Evolutionary conservation across 345 rosid genomes (phyloP).

Genomic region (Populus nigra): DNA sequence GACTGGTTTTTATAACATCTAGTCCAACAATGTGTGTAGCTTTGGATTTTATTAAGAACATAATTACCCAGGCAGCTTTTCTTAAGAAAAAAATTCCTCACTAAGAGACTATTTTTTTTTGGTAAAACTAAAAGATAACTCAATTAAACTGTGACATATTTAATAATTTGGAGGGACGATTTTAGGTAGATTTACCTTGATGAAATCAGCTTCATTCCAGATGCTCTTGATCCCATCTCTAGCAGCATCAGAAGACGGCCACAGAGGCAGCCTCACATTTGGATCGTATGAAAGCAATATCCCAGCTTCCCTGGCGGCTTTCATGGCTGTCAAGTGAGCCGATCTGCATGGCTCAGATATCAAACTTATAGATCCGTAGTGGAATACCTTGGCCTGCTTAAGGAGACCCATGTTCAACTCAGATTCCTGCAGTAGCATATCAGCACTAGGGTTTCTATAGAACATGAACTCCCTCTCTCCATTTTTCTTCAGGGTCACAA

Average conservation of each 20-base stretch:
- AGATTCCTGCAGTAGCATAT: conserved; percentile 63
- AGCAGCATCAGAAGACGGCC: conserved; percentile 62
- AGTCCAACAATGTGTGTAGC: too few relatives aligned
- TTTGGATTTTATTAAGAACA: too few relatives aligned
- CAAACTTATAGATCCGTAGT: conserved; percentile 70
- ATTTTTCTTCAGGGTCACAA: conserved; percentile 53
- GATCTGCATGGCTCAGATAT: conserved; percentile 67
- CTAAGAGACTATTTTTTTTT: too few relatives aligned
- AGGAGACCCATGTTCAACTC: conserved; percentile 53
- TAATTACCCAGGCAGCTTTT: too few relatives aligned
- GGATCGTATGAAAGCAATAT: conserved; percentile 64
- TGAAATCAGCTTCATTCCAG: conserved; percentile 58
- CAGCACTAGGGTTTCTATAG: conserved; percentile 74
- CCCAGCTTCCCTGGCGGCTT: conserved; percentile 59
- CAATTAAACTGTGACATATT: too few relatives aligned
- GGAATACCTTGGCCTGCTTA: conserved; percentile 63
- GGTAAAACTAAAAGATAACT: too few relatives aligned
- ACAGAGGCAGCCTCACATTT: conserved; percentile 60
- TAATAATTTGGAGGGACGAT: too few relatives aligned
- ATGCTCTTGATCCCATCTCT: conserved; percentile 62
- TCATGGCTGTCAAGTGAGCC: conserved; percentile 70
- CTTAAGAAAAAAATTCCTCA: too few relatives aligned
- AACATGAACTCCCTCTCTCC: conserved; percentile 79
- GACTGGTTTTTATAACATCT: too few relatives aligned
- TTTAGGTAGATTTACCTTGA: conserved; percentile 38